Evolutionary conservation across 176 grass and related monocot genomes (phyloP), one percentile per base, ranked within the genome.

Genomic region (Bothriochloa decipiens): DNA sequence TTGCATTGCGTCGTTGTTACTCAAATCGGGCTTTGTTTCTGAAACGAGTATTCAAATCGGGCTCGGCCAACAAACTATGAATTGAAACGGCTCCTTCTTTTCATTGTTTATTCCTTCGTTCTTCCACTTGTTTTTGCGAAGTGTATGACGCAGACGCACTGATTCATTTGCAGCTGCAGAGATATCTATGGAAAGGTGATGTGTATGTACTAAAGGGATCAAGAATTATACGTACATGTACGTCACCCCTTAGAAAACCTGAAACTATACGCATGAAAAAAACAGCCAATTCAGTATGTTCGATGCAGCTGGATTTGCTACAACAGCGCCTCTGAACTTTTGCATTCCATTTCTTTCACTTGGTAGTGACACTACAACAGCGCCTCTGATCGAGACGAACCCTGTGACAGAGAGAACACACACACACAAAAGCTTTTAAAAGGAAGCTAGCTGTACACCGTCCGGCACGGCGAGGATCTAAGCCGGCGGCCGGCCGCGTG

Each of bases 1-100:
- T 32, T 32, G 36, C 22, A 77, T 88, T 65, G 77, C 67, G 65
- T 85, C 67, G 79, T 86, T 65, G 83, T 90, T 78, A 25, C 18
- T 83, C 39, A 26, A 33, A 41, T 62, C 55, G 62, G 62, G 65
- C 50, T 42, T 58, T 58, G 7, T 58, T 58, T 58, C 53, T 58
- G 53, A n/a, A 60, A 11, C 22, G 3, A 60, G 22, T 60, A 60
- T 33, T 83, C 49, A 27, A 35, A 42, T 69, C 36, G 25, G 63
- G 46, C 64, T 36, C 36, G 36, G 16, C 72, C 28, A 61, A 63
- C 78, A 49, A 50, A 82, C 65, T 18, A 39, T 61, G 65, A 40
- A 75, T 80, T 42, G 5, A 42, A 22, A 6, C 11, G n/a, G 5
- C 58, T 20, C 60, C 83, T 75, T 9, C 78, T 22, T 74, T 27